Conservation (phyloP, 2,329 filamentous ascomycete genomes). For the Pseudogymnoascus sp. region DNA sequence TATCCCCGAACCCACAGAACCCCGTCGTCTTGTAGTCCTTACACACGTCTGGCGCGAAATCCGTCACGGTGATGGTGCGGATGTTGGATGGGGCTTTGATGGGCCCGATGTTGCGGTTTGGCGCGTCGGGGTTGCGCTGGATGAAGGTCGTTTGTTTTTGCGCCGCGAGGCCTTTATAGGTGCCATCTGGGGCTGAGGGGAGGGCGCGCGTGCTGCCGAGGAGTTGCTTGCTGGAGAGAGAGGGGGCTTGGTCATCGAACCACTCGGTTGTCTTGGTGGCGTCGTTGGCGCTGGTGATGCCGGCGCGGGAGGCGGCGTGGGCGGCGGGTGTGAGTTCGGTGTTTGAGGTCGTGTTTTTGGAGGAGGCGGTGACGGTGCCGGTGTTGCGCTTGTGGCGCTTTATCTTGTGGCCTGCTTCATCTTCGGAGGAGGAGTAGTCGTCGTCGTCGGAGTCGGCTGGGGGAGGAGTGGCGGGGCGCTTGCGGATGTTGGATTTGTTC, state of each 20-base stretch:
- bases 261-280: slow-evolving; percentile 85
- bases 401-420: slow-evolving; percentile 65
- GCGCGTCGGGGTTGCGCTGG: slow-evolving; percentile 70
- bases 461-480: slow-evolving; percentile 71
- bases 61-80: slow-evolving; percentile 79
- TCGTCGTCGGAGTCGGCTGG: slow-evolving; percentile 53
- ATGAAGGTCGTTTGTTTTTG: slow-evolving; percentile 58
- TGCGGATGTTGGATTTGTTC: slow-evolving; percentile 68
- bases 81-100: slow-evolving; percentile 85
- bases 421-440: slow-evolving; percentile 60
- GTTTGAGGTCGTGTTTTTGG: slow-evolving; percentile 35
- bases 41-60: slow-evolving; percentile 88
- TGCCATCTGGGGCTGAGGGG: slow-evolving; percentile 47
- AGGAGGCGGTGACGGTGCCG: slow-evolving; percentile 58
- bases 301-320: slow-evolving; percentile 52
- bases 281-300: slow-evolving; percentile 65
- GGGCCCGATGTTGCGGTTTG: slow-evolving; percentile 65
- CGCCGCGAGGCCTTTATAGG: slow-evolving; percentile 68
- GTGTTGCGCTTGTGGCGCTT: slow-evolving; percentile 70
- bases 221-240: slow-evolving; percentile 40
- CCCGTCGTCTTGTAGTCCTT: slow-evolving; percentile 87
- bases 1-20: slow-evolving; percentile 47
- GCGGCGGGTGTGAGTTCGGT: slow-evolving; percentile 43
- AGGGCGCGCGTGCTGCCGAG: slow-evolving; percentile 46
- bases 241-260: slow-evolving; percentile 61